These are phyloP conservation scores for Potentilla sterilis DNA, from an alignment of 306 rosid species.

Conservation along the genomic window DNA sequence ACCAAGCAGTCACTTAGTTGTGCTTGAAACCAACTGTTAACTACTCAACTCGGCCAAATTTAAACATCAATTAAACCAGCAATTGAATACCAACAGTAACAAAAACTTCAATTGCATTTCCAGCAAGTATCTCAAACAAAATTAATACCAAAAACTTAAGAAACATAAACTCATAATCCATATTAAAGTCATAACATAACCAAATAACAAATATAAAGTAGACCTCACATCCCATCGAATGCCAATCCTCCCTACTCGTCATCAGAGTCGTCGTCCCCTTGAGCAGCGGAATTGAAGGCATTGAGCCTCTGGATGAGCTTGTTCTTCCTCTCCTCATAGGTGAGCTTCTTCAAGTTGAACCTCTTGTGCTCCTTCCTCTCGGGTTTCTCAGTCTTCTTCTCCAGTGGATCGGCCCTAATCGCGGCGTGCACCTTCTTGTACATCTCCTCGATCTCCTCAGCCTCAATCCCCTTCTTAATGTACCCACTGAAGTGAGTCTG, in stretches of 20 bases:
- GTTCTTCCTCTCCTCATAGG: conserved; percentile 73
- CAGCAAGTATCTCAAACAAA: neutral
- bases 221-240: neutral
- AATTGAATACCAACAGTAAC: neutral
- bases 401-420: conserved; percentile 54
- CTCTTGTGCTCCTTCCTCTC: conserved; percentile 53
- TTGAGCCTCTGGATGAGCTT: conserved; percentile 50
- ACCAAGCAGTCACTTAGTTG: too few relatives aligned
- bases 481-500: conserved; percentile 66
- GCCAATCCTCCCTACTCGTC: conserved; percentile 28
- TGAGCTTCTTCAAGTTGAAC: conserved; percentile 69
- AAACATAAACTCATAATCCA: neutral
- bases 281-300: conserved; percentile 56
- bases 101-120: conserved; percentile 9
- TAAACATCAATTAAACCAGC: too few relatives aligned
- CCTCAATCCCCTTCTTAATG: conserved; percentile 49
- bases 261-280: conserved; percentile 41
- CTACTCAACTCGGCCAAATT: too few relatives aligned
- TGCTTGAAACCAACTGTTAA: too few relatives aligned
- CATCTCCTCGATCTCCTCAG: conserved; percentile 54
- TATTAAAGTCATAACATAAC: neutral
- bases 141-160: conserved; percentile 1
- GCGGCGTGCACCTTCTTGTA: conserved; percentile 76
- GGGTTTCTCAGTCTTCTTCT: conserved; percentile 44
- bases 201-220: neutral